These are phyloP conservation scores for Citrus glauca DNA, from an alignment of 345 rosid species.

Conservation along the genomic window DNA sequence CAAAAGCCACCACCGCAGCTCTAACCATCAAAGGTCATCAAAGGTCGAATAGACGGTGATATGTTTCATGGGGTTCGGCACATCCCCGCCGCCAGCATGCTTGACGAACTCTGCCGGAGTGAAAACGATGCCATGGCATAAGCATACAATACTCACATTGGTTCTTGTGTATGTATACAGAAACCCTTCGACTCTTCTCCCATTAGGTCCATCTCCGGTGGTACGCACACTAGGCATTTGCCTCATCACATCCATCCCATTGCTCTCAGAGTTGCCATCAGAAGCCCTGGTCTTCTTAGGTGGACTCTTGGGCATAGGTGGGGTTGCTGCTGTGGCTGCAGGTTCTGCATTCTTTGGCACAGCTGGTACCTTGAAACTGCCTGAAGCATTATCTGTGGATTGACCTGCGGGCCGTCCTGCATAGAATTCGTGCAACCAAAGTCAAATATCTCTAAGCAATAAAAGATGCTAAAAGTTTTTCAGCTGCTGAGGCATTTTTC, in stretches of 20 bases:
- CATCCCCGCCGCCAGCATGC: slow-evolving; percentile 38
- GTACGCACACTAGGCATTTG: slow-evolving; percentile 55
- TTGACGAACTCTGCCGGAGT: slow-evolving; percentile 45
- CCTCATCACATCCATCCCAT: slow-evolving; percentile 26
- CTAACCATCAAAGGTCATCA: not conserved
- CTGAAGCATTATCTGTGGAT: not conserved
- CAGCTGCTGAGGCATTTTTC: not conserved
- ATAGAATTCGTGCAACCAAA: not conserved
- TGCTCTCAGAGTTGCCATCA: not conserved
- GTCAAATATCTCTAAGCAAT: not conserved
- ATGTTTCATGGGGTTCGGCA: slow-evolving; percentile 23
- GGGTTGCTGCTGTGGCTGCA: not conserved
- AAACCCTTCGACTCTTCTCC: slow-evolving; percentile 43
- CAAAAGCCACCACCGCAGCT: not conserved
- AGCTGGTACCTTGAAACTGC: not conserved
- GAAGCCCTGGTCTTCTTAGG: slow-evolving; percentile 18
- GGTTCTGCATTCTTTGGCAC: not conserved
- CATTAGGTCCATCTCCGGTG: slow-evolving; percentile 43
- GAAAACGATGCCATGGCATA: slow-evolving; percentile 50
- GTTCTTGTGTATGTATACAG: slow-evolving; percentile 35
- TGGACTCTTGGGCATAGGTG: not conserved
- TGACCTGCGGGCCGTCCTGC: not conserved
- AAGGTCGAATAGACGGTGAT: slow-evolving; percentile 15
- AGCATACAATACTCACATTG: slow-evolving; percentile 45
- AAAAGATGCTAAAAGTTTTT: not conserved